Evolutionary conservation across 805 yeast species (phyloP), one percentile per base, ranked within the genome.

Genomic region (Nakazawaea siamensis): DNA sequence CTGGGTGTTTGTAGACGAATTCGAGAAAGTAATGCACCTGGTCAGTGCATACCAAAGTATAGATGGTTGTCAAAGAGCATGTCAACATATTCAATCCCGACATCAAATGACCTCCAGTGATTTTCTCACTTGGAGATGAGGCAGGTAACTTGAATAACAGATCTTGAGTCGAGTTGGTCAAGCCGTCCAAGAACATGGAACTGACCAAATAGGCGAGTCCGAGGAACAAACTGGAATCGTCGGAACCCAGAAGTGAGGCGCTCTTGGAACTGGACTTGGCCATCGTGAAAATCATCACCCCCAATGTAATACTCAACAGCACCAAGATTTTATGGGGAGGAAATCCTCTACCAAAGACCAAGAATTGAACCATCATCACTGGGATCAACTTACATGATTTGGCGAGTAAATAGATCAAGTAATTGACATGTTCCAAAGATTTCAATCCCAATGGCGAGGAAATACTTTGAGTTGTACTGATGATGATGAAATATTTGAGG

Each of bases 361-460:
- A 45, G 38, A 79, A 60, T 49, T 87, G 96, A 3, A 92, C 82
- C 23, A 83, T 52, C 80, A 92, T 77, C n/a, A 90, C 95, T 0
- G 99, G 99, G 16, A 92, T 74, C 55, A 92, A 67, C 50, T 92
- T 92, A 54, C 97, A 90, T 36, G 95, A 80, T 52, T 92, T 92
- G 14, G 96, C 94, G 41, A 92, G 67, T 43, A 90, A 69, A 47
- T 74, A 80, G 0, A 94, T 81, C 49, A 92, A 61, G 51, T 83
- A 92, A 51, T 85, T 95, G 21, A 92, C 90, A 53, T 90, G 85
- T 33, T 71, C 66, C 40, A 90, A 60, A 14, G 95, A 75, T 27
- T 77, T 70, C 41, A 85, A 77, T 1, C 94, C 92, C 29, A 92
- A 58, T 4, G 96, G 96, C 2, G 88, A 71, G 1, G 95, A 76